Percentiles rank a stretch among this genome's conserved stretches.
Conservation (phyloP, 176 grass and related monocot genomes). For the Oryza meyeriana region DNA sequence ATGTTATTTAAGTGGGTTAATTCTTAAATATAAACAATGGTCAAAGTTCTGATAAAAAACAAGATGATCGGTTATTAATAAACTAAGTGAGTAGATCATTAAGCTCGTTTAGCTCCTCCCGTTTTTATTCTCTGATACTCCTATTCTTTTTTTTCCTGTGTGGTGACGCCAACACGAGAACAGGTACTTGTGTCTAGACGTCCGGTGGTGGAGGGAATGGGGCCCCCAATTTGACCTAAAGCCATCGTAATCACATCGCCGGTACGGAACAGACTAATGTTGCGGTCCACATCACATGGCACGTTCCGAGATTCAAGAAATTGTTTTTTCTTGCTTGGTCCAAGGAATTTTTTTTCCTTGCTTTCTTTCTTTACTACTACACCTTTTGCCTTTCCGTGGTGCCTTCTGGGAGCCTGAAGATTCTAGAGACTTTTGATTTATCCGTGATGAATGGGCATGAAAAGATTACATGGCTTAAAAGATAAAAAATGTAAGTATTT, state of each 20-base stretch:
- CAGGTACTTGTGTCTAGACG: no score
- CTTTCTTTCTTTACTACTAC: neutral
- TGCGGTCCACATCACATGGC: slow-evolving; percentile 22
- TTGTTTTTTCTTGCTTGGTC: neutral
- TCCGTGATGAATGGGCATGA: neutral
- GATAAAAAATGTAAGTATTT: neutral
- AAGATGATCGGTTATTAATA: no score
- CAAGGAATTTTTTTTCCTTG: no score
- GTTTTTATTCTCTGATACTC: neutral
- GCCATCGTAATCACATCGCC: slow-evolving; percentile 16
- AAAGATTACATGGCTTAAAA: neutral
- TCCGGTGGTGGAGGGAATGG: neutral
- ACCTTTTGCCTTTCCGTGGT: neutral
- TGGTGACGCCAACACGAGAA: slow-evolving; percentile 1
- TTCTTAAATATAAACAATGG: no score
- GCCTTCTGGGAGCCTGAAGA: neutral
- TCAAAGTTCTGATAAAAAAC: no score
- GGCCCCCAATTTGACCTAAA: slow-evolving; percentile 28
- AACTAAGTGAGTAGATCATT: no score
- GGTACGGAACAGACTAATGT: slow-evolving; percentile 21
- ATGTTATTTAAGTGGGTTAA: no score
- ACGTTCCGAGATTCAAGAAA: slow-evolving; percentile 18
- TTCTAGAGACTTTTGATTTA: neutral
- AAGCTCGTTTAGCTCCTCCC: neutral
- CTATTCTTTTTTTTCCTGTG: no score